Evolutionary conservation across 164 flowering plant genomes (phyloP), one percentile per base, ranked within the genome.

Genomic region (Protea cynaroides): DNA sequence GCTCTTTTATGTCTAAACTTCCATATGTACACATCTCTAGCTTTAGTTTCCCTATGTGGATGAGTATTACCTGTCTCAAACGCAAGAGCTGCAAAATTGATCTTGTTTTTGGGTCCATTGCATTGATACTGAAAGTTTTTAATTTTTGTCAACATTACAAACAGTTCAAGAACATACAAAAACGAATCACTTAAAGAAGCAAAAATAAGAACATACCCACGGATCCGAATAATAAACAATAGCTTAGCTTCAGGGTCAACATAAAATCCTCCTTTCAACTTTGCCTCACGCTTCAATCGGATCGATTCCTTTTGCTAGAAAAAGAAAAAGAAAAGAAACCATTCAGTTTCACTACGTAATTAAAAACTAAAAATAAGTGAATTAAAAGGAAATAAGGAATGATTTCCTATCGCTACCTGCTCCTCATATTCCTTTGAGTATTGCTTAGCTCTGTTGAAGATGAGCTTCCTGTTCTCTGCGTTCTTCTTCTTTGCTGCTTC

Each of bases 111-210:
- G 87, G 89, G 70, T 81, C 65, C 75, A 83, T 82, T 1, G 84
- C 84, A 68, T 85, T 85, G 77, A 85, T 85, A 65, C 88, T 79
- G n/a, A n/a, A n/a, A n/a, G n/a, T n/a, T n/a, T n/a, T n/a, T n/a
- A n/a, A n/a, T n/a, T n/a, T n/a, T n/a, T n/a, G n/a, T n/a, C n/a
- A n/a, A n/a, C n/a, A n/a, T n/a, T n/a, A n/a, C n/a, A n/a, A n/a
- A n/a, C n/a, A n/a, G n/a, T n/a, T n/a, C n/a, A n/a, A n/a, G n/a
- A n/a, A n/a, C n/a, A n/a, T n/a, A 13, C 61, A 8, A 7, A 24
- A 44, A 18, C 18, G 36, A 12, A n/a, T 24, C 37, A 3, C 12
- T 12, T 1, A n/a, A 0, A 29, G 14, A 51, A 25, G 23, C 51
- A 50, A 3, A 18, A 5, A 10, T 46, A 43, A 17, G 15, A 17